Conservation (phyloP, 129 eudicot species). For the Saussurea involucrata region DNA sequence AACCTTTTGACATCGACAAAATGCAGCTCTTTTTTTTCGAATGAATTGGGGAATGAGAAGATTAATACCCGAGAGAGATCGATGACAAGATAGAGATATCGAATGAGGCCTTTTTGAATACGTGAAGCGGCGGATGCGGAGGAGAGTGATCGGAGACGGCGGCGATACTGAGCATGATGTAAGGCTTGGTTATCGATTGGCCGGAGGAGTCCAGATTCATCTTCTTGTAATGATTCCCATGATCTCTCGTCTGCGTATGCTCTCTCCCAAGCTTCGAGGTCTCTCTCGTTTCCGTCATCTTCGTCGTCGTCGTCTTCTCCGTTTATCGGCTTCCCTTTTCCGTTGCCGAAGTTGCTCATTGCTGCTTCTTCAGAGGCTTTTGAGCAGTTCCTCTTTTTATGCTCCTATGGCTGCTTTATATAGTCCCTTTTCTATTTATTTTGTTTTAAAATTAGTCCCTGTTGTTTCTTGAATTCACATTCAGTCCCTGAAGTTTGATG, state of each 20-base stretch:
- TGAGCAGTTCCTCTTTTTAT: not conserved
- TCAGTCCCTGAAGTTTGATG: not conserved
- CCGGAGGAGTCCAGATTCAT: conserved; percentile 87
- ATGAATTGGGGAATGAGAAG: not conserved
- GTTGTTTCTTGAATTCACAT: not conserved
- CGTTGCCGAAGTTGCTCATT: conserved; percentile 41
- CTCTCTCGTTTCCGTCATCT: conserved; percentile 45
- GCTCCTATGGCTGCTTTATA: not conserved
- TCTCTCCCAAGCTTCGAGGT: conserved; percentile 87
- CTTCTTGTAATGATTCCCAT: conserved; percentile 98
- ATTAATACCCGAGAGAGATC: conserved; percentile 80
- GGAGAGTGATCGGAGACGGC: conserved; percentile 70
- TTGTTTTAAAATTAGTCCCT: not conserved
- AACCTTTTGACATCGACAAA: not conserved
- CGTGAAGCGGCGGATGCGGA: conserved; percentile 52
- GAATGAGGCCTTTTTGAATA: conserved; percentile 90
- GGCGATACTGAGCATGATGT: conserved; percentile 85
- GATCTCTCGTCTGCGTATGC: conserved; percentile 95
- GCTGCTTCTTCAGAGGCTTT: not conserved
- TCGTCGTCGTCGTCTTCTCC: conserved; percentile 36
- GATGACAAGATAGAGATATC: conserved; percentile 69
- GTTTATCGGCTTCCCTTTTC: conserved; percentile 42
- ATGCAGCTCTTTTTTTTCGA: not conserved
- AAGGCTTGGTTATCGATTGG: conserved; percentile 81
- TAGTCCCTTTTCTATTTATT: not conserved